Conservation (phyloP, 805 yeast species). For the Ogataea chonburiensis region DNA sequence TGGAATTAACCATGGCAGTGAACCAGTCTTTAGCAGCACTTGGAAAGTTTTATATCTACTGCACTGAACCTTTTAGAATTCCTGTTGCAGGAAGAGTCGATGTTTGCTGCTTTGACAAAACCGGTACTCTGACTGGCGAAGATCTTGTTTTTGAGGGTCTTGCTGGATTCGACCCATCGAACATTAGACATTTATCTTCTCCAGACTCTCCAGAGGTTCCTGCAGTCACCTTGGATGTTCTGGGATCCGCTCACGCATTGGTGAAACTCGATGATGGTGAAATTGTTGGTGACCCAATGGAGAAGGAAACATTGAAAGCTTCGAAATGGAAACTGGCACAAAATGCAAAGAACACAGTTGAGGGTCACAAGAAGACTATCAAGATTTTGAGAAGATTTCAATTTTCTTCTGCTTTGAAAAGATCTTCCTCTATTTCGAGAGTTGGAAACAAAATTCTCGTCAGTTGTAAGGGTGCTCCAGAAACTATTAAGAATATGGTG, state of each 20-base stretch:
- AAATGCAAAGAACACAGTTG: conserved; percentile 61
- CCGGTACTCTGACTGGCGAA: conserved; percentile 97
- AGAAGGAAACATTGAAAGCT: conserved; percentile 88
- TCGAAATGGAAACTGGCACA: conserved; percentile 80
- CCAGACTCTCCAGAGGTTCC: conserved; percentile 61
- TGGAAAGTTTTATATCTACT: conserved; percentile 83
- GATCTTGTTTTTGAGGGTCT: conserved; percentile 94
- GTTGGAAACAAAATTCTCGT: conserved; percentile 57
- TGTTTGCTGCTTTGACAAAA: conserved; percentile 97
- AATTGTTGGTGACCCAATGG: conserved; percentile 99
- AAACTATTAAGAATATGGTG: conserved; percentile 82
- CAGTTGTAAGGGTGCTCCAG: conserved; percentile 97
- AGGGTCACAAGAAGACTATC: conserved; percentile 44
- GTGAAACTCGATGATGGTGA: conserved; percentile 95
- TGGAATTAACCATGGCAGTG: conserved; percentile 98
- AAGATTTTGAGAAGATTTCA: conserved; percentile 90
- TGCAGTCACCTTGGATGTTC: conserved; percentile 60
- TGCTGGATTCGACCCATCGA: conserved; percentile 67
- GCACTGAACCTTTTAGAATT: conserved; percentile 98
- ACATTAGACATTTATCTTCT: conserved; percentile 53
- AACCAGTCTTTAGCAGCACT: conserved; percentile 86
- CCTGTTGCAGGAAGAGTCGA: conserved; percentile 98
- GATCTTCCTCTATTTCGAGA: conserved; percentile 84
- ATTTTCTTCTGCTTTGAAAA: conserved; percentile 91
- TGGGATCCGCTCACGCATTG: conserved; percentile 95